Evolutionary conservation across 2,329 filamentous ascomycete genomes (phyloP), one percentile per base, ranked within the genome.

Genomic region (Curvularia sp.): DNA sequence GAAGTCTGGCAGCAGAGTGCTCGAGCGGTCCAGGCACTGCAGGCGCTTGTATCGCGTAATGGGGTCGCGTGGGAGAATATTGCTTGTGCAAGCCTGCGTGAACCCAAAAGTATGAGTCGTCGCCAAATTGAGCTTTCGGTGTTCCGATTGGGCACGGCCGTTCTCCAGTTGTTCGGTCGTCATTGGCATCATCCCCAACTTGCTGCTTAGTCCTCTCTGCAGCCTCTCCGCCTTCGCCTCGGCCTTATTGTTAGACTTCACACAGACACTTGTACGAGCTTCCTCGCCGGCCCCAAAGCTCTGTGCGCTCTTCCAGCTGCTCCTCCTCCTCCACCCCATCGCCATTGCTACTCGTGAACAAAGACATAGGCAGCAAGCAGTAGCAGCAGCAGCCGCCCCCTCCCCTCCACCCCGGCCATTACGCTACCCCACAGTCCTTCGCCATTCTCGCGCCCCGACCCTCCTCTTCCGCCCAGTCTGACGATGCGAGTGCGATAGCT

Each of bases 381-480:
- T 19, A 48, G 32, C 42, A 45, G 42, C 38, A 45, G 12, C 55
- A 53, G 23, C 49, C 19, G 45, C 39, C 46, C 21, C 49, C 34
- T 36, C 34, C 5, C n/a, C 34, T 18, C 34, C 15, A 36, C 34
- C 54, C 50, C 39, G 34, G 55, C 39, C 49, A 39, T 21, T 32
- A 58, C 45, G 55, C 55, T 57, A 55, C 55, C 56, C 51, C 56
- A 55, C 56, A 47, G 45, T 51, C 53, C 80, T 80, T 57, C 74
- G 79, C 57, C 82, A 84, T 64, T 82, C 71, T 64, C 56, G 65
- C 68, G 55, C 65, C 68, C 62, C 68, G 66, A 59, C 57, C 69
- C 55, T 61, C 56, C 53, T 47, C 59, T 25, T 59, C 64, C 27
- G 61, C 61, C 27, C 56, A 60, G n/a, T 56, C 71, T 61, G 73